These are phyloP conservation scores for Phlebiopsis flavidoalba DNA, from an alignment of 768 basidiomycete species.

Conservation along the genomic window DNA sequence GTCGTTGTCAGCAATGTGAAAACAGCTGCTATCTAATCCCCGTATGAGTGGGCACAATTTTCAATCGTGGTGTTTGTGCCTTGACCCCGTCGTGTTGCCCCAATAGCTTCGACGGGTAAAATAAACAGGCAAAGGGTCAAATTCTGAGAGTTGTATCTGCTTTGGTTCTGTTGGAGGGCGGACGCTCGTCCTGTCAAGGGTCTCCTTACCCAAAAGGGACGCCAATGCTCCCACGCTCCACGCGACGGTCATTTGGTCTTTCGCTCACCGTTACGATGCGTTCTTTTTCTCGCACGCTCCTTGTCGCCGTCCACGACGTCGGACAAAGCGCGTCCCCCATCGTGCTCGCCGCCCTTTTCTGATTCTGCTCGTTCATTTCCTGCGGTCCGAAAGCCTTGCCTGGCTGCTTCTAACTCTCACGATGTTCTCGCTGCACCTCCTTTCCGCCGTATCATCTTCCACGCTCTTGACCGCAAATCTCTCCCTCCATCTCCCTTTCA, in stretches of 20 bases:
- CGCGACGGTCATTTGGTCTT: slow-evolving; percentile 3
- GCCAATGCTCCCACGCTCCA: background rate
- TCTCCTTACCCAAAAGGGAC: background rate
- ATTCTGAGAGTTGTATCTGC: too few species aligned
- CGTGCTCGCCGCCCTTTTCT: background rate
- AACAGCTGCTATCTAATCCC: too few species aligned
- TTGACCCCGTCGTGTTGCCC: too few species aligned
- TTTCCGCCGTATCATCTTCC: slow-evolving; percentile 1
- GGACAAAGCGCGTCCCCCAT: background rate
- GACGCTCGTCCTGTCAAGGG: too few species aligned
- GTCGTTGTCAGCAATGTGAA: too few species aligned
- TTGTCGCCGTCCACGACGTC: background rate
- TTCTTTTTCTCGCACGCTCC: background rate
- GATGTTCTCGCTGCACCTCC: background rate
- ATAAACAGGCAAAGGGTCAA: too few species aligned
- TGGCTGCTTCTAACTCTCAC: slow-evolving; percentile 3
- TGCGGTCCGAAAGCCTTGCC: background rate
- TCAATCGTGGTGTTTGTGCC: too few species aligned
- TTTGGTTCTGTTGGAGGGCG: too few species aligned
- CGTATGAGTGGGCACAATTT: too few species aligned
- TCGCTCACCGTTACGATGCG: slow-evolving; percentile 5
- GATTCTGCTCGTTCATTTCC: background rate
- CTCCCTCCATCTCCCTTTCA: background rate
- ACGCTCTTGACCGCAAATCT: background rate
- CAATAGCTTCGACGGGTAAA: too few species aligned